Evolutionary conservation across 176 grass and related monocot species (phyloP).

Genomic region (Musa troglodytarum): DNA sequence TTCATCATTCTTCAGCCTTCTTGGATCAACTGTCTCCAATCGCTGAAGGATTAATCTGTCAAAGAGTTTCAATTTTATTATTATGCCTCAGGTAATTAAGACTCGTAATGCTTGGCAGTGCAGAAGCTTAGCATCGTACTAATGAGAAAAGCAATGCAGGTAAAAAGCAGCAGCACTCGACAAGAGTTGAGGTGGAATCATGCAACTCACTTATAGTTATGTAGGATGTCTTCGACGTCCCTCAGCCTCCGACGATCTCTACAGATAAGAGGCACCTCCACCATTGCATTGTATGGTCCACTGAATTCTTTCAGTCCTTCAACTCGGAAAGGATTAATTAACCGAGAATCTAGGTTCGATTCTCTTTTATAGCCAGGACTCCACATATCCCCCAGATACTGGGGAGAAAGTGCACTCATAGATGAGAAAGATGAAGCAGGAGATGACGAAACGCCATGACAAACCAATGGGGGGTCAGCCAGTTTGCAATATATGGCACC

Average conservation of each 20-base stretch:
- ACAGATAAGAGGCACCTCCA: slow-evolving; percentile 79
- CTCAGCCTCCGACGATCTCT: slow-evolving; percentile 49
- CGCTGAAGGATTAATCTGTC: slow-evolving; percentile 58
- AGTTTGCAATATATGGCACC: slow-evolving; percentile 75
- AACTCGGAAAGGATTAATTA: slow-evolving; percentile 90
- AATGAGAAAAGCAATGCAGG: too few species aligned
- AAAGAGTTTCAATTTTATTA: slow-evolving; percentile 19
- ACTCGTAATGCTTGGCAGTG: background rate
- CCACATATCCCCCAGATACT: slow-evolving; percentile 66
- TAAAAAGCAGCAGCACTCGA: too few species aligned
- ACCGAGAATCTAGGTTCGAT: slow-evolving; percentile 58
- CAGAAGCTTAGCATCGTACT: background rate
- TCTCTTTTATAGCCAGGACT: slow-evolving; percentile 70
- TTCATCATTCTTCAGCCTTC: slow-evolving; percentile 68
- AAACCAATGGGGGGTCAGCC: slow-evolving; percentile 68
- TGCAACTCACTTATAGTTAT: slow-evolving; percentile 73
- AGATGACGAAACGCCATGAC: slow-evolving; percentile 49
- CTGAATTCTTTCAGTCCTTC: slow-evolving; percentile 96
- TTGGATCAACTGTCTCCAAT: slow-evolving; percentile 73
- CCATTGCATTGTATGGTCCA: slow-evolving; percentile 90
- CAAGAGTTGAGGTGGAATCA: background rate
- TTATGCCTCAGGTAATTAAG: background rate
- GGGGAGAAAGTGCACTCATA: slow-evolving; percentile 68
- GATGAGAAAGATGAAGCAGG: slow-evolving; percentile 80
- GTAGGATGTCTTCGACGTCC: slow-evolving; percentile 66